phyloP scores from a whole-genome alignment of 306 rosid species.

The Pterocarpus macrocarpus region DNA sequence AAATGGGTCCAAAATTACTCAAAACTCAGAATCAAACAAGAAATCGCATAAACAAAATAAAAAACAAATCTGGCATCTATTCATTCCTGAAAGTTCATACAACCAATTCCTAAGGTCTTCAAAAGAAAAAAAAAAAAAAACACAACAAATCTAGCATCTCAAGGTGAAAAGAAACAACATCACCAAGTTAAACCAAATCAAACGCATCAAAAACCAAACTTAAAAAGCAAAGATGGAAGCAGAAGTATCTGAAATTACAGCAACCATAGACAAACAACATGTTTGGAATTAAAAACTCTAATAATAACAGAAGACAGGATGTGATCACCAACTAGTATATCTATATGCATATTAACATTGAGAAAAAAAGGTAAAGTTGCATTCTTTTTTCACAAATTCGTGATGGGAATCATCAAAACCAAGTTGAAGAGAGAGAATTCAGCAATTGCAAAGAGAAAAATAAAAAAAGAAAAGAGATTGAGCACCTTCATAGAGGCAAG shows the following conservation, averaged over 20 bases:
- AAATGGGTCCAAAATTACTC: constrained; percentile 43
- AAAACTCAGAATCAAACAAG: constrained; percentile 31
- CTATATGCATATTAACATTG: background rate
- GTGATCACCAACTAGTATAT: constrained; percentile 8
- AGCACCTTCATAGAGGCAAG: constrained; percentile 85
- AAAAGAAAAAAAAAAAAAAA: background rate
- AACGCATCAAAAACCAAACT: constrained; percentile 10
- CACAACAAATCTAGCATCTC: constrained; percentile 46
- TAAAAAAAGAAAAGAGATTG: background rate
- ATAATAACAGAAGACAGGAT: background rate
- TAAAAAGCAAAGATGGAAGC: background rate
- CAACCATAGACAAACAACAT: constrained; percentile 19
- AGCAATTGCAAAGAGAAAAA: background rate
- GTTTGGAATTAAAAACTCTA: constrained; percentile 21
- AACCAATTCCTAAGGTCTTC: background rate
- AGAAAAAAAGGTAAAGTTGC: constrained; percentile 31
- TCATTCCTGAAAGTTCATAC: constrained; percentile 25
- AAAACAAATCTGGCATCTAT: constrained; percentile 40
- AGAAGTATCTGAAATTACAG: constrained; percentile 31
- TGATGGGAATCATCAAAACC: background rate
- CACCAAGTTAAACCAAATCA: constrained; percentile 39
- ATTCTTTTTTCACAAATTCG: constrained; percentile 6
- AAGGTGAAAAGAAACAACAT: constrained; percentile 29
- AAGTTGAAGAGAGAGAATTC: constrained; percentile 6
- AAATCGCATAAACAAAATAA: constrained; percentile 1